phyloP scores from a whole-genome alignment of 148 eudicot genomes.

The Mesembryanthemum crystallinum region DNA sequence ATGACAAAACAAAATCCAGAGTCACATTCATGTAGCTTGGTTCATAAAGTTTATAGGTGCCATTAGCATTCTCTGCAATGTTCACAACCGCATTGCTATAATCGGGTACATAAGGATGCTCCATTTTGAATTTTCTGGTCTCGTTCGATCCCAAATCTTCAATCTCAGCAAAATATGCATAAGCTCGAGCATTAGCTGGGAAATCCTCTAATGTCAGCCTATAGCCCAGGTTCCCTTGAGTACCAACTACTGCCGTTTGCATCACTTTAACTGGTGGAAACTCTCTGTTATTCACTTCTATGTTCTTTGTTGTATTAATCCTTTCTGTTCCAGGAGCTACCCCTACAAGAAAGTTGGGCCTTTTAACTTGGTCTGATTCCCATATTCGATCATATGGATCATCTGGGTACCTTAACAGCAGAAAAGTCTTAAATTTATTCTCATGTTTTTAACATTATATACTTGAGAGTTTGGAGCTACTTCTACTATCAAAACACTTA shows the following conservation, averaged over 20 bases:
- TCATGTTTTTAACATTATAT: conserved; percentile 8
- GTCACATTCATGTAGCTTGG: conserved; percentile 92
- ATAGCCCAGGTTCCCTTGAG: conserved; percentile 64
- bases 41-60: conserved; percentile 85
- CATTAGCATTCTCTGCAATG: conserved; percentile 91
- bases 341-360: conserved; percentile 84
- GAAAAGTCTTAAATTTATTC: not conserved
- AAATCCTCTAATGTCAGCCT: conserved; percentile 83
- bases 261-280: conserved; percentile 92
- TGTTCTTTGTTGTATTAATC: conserved; percentile 60
- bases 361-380: conserved; percentile 86
- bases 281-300: conserved; percentile 75
- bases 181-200: conserved; percentile 93
- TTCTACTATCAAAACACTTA: no score
- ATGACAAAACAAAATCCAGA: conserved; percentile 73
- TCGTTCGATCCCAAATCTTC: conserved; percentile 57
- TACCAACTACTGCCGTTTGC: conserved; percentile 95
- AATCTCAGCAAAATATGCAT: conserved; percentile 92
- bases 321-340: conserved; percentile 83
- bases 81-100: conserved; percentile 96
- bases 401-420: conserved; percentile 80
- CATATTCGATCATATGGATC: conserved; percentile 97
- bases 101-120: conserved; percentile 67
- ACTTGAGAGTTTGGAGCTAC: no score
- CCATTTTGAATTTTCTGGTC: conserved; percentile 76